Conservation (phyloP, 1,139 yeast genomes). For the Taphrina populina region DNA sequence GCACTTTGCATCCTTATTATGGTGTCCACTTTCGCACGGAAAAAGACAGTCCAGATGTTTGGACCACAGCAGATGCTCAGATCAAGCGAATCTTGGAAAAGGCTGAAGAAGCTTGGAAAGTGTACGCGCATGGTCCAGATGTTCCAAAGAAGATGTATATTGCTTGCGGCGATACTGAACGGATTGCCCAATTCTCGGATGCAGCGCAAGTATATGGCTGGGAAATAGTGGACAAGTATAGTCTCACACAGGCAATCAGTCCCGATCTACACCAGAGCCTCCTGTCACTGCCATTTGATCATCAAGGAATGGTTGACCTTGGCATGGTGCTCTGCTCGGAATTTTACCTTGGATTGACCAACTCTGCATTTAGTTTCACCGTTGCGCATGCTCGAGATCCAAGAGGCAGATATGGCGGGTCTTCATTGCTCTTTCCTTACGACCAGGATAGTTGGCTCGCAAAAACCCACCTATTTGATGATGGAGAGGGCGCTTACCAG, state of each 20-base stretch:
- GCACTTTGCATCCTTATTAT: background rate
- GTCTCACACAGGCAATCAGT: background rate
- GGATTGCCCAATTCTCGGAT: constrained; percentile 2
- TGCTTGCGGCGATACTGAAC: constrained; percentile 17
- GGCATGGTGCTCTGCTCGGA: constrained; percentile 14
- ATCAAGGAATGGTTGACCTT: constrained; percentile 15
- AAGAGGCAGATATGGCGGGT: constrained; percentile 9
- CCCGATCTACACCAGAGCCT: background rate
- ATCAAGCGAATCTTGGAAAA: background rate
- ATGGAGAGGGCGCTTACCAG: background rate
- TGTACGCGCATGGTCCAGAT: background rate
- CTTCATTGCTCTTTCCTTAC: background rate
- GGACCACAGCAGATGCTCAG: constrained; percentile 6
- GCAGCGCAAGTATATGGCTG: constrained; percentile 5
- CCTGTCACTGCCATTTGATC: constrained; percentile 7
- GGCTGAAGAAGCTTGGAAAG: constrained; percentile 14
- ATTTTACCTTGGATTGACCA: constrained; percentile 14
- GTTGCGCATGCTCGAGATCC: constrained; percentile 16
- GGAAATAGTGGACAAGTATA: constrained; percentile 13
- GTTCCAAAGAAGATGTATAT: constrained; percentile 1
- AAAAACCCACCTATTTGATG: background rate
- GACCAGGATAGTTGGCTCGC: background rate
- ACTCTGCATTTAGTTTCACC: constrained; percentile 7
- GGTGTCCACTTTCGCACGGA: constrained; percentile 19
- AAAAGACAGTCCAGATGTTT: constrained; percentile 1